These are phyloP conservation scores for Curvularia verruculosa DNA, from an alignment of 2,329 filamentous ascomycete species.

Conservation along the genomic window DNA sequence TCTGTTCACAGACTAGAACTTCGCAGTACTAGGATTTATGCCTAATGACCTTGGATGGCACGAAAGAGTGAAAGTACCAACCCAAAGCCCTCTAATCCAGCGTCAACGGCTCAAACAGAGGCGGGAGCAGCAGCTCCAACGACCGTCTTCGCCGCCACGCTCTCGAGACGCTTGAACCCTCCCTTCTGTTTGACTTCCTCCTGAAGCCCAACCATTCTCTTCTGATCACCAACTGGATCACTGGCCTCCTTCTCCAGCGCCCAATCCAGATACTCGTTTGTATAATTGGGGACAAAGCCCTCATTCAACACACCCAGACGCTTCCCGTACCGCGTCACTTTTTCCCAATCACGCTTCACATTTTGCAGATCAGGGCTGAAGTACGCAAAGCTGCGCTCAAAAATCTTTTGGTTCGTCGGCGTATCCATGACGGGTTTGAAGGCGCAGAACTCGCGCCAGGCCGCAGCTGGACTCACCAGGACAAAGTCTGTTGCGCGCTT, in stretches of 20 bases:
- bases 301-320: slow-evolving; percentile 70
- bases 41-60: background rate
- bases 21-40: background rate
- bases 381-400: slow-evolving; percentile 78
- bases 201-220: slow-evolving; percentile 73
- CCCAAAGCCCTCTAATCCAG: background rate
- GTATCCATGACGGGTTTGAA: slow-evolving; percentile 75
- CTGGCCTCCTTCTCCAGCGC: slow-evolving; percentile 66
- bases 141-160: slow-evolving; percentile 19
- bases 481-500: slow-evolving; percentile 78
- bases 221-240: slow-evolving; percentile 75
- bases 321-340: slow-evolving; percentile 79
- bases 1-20: background rate
- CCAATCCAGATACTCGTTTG: slow-evolving; percentile 74
- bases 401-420: slow-evolving; percentile 76
- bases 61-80: slow-evolving; percentile 9
- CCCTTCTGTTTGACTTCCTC: slow-evolving; percentile 68
- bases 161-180: slow-evolving; percentile 63
- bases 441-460: slow-evolving; percentile 72
- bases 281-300: slow-evolving; percentile 73
- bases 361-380: slow-evolving; percentile 78
- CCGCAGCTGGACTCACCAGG: slow-evolving; percentile 65
- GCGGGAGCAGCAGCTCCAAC: slow-evolving; percentile 24
- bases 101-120: background rate
- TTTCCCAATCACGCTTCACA: slow-evolving; percentile 74